Evolutionary conservation across 2,329 filamentous ascomycete genomes (phyloP), one percentile per base, ranked within the genome.

Genomic region (Lecanicillium sp.): DNA sequence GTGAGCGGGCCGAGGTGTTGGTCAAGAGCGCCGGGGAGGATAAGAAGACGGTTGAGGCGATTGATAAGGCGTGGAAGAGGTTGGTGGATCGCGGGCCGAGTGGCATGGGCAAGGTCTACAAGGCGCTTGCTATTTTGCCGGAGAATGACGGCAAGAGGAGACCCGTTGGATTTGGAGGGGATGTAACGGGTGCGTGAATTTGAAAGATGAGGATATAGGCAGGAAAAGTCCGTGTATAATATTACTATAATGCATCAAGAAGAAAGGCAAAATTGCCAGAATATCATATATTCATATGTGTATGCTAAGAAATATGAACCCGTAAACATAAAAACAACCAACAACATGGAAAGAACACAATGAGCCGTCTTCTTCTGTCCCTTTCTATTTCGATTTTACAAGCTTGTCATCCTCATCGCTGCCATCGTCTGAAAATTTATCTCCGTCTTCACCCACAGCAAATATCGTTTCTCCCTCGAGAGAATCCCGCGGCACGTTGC

Each of bases 81-180:
- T 65, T 98, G 37, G 77, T 95, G n/a, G 89, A 95, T 58, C 71
- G 78, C 30, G 82, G 85, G 0, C 83, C 80, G 2, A 79, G 77
- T 37, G 90, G 88, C 0, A 98, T 98, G 92, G 92, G 92, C 0
- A 89, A 82, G 64, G 67, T 95, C 16, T 98, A 98, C 59, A 95
- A 96, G 64, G 89, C 79, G 17, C 72, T 98, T 71, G 85, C 89
- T 11, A 86, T 98, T 51, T 56, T 96, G 51, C 92, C 92, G 1
- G 83, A 89, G 59, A 85, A 84, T 46, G 73, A 71, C 27, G 81
- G 83, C 2, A 71, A 67, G 44, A 77, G 88, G 51, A 73, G 81
- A 43, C 90, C 90, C 3, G 88, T 95, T 39, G 92, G 92, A 0
- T 96, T 98, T 65, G 92, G 92, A 1, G 92, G 90, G 1, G 79